Base-by-base conservation (phyloP, 179 eudicot species). In the Silene coronaria region DNA sequence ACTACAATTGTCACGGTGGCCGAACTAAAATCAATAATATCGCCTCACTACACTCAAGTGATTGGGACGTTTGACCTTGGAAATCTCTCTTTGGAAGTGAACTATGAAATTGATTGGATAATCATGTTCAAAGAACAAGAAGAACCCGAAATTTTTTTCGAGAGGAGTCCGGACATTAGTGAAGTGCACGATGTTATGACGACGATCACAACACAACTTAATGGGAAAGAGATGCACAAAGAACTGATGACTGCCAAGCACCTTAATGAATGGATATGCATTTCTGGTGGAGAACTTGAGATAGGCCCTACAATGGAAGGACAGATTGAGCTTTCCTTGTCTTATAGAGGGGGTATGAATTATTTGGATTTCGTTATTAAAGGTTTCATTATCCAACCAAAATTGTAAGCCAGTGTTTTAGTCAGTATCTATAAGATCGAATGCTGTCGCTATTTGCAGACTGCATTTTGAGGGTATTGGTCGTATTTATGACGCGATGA, bases 261-360 rank as follows among this genome's bases (percentile, higher is more conserved):
- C 23, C 79, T 80, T 72, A 84, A 75, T 48, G 51, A 53, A 75
- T 89, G 92, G 92, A 82, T 89, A 67, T 85, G 84, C 51, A 79
- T 89, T 64, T 79, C 78, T 0, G 87, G 73, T n/a, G 92, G 92
- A 22, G 84, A 80, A 69, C 72, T 89, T 68, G 66, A 45, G 66
- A 66, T 83, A 19, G 19, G 80, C 7, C 30, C 78, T 24, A 67
- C 73, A 79, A 8, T 79, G 23, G 22, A 73, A 12, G 92, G 87
- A 45, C 84, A 77, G 19, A 72, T 87, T 32, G 84, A 85, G 51
- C 76, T 82, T 61, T 82, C 88, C 4, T 62, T 87, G 27, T 84
- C 70, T 42, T 88, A 48, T 46, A 13, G 6, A 42, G 32, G 13
- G 30, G 32, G 30, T 10, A 27, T 70, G 4, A 1, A 24, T 51